phyloP scores from a whole-genome alignment of 1,284 basidiomycete genomes.

The Ganoderma meredithae region DNA sequence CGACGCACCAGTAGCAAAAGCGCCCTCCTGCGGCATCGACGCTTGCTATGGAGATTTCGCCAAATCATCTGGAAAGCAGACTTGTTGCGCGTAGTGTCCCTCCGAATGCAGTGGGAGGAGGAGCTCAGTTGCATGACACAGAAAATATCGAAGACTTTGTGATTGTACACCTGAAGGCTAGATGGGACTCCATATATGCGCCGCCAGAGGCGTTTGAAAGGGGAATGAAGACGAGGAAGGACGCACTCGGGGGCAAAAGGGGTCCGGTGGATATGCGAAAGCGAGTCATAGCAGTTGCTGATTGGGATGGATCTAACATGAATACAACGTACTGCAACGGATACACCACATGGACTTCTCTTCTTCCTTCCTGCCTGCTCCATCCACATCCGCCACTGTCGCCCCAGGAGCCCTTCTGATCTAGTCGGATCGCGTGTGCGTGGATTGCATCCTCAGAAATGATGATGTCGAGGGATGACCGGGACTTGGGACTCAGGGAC shows the following conservation, averaged over 20 bases:
- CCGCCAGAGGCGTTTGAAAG: no score
- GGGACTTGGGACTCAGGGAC: conserved; percentile 12
- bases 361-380: not conserved
- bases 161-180: no score
- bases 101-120: no score
- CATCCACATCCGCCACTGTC: not conserved
- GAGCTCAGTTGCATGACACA: no score
- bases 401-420: not conserved
- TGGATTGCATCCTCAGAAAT: no score
- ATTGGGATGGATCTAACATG: conserved; percentile 23
- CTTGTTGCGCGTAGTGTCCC: no score
- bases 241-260: not conserved
- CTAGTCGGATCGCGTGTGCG: not conserved
- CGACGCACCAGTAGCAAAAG: not conserved
- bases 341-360: conserved; percentile 24
- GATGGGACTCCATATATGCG: not conserved
- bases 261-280: conserved; percentile 17
- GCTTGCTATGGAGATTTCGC: no score
- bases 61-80: no score
- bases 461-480: not conserved
- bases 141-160: no score
- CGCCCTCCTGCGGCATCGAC: not conserved
- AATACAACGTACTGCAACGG: conserved; percentile 29
- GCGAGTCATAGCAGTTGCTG: conserved; percentile 22
- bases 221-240: not conserved